phyloP scores from a whole-genome alignment of 2,329 filamentous ascomycete genomes.

The Alternaria ethzedia region DNA sequence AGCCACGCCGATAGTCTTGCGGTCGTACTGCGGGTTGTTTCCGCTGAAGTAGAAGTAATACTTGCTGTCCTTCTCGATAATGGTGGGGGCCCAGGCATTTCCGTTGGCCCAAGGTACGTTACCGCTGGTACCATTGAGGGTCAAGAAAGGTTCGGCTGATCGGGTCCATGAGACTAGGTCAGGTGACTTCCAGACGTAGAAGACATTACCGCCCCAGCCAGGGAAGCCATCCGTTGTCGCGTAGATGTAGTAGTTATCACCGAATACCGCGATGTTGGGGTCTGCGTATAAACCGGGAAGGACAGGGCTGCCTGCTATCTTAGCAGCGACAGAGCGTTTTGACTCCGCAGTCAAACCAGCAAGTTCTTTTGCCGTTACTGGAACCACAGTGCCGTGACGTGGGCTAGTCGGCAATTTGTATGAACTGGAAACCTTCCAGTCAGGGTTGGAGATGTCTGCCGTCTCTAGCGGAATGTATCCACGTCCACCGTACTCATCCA shows the following conservation, averaged over 20 bases:
- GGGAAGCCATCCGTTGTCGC: slow-evolving; percentile 35
- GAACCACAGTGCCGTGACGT: slow-evolving; percentile 62
- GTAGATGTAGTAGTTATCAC: slow-evolving; percentile 35
- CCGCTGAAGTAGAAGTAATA: slow-evolving; percentile 42
- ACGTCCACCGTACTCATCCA: slow-evolving; percentile 60
- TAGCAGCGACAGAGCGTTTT: background rate
- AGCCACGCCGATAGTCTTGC: slow-evolving; percentile 39
- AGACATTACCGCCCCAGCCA: slow-evolving; percentile 35
- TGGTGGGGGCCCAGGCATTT: slow-evolving; percentile 38
- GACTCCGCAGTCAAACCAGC: slow-evolving; percentile 32
- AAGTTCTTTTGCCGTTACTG: slow-evolving; percentile 58
- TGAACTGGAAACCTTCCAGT: slow-evolving; percentile 55
- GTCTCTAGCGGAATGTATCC: slow-evolving; percentile 64
- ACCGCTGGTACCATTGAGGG: slow-evolving; percentile 34
- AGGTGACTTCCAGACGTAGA: slow-evolving; percentile 36
- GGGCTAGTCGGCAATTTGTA: slow-evolving; percentile 59
- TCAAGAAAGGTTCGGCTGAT: slow-evolving; percentile 28
- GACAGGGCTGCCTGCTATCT: slow-evolving; percentile 24
- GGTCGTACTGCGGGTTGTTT: slow-evolving; percentile 31
- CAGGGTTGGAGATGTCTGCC: slow-evolving; percentile 55
- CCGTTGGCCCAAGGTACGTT: slow-evolving; percentile 39
- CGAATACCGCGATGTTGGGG: slow-evolving; percentile 37
- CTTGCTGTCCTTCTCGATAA: slow-evolving; percentile 28
- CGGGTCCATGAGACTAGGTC: slow-evolving; percentile 37
- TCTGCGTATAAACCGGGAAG: slow-evolving; percentile 35